A percentile compares a stretch with the other conserved stretches of the same genome.
Conservation (phyloP, 1,139 yeast species). For the Diutina neorugosa region DNA sequence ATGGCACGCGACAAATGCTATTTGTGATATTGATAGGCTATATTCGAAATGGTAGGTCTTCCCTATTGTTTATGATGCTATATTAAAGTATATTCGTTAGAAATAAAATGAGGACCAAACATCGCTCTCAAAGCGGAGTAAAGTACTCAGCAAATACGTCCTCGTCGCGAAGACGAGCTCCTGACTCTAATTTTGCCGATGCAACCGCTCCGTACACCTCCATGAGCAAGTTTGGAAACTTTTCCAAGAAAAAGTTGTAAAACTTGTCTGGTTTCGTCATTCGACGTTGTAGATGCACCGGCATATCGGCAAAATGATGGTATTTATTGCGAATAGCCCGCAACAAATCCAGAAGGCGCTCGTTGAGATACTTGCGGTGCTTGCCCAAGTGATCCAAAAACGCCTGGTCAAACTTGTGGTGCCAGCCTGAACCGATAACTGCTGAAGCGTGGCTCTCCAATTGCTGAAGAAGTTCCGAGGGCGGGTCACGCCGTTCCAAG, state of each 20-base stretch:
- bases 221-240: slow-evolving; percentile 73
- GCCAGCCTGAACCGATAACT: slow-evolving; percentile 58
- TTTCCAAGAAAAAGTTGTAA: slow-evolving; percentile 56
- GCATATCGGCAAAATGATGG: slow-evolving; percentile 88
- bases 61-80: neutral
- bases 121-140: neutral
- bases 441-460: slow-evolving; percentile 50
- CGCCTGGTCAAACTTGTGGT: slow-evolving; percentile 48
- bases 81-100: neutral
- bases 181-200: slow-evolving; percentile 16
- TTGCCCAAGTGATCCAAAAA: slow-evolving; percentile 80
- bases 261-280: slow-evolving; percentile 86
- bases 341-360: slow-evolving; percentile 68
- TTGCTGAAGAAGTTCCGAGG: slow-evolving; percentile 47
- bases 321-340: slow-evolving; percentile 86
- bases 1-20: no score
- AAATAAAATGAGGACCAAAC: neutral
- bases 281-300: slow-evolving; percentile 40
- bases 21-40: no score
- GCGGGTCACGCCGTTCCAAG: slow-evolving; percentile 78
- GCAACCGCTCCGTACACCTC: slow-evolving; percentile 58
- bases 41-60: no score
- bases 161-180: slow-evolving; percentile 36
- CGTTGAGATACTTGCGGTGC: slow-evolving; percentile 76
- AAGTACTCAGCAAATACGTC: slow-evolving; percentile 47